Evolutionary conservation across 2,329 filamentous ascomycete genomes (phyloP).

Genomic region (Tolypocladium nubicola): DNA sequence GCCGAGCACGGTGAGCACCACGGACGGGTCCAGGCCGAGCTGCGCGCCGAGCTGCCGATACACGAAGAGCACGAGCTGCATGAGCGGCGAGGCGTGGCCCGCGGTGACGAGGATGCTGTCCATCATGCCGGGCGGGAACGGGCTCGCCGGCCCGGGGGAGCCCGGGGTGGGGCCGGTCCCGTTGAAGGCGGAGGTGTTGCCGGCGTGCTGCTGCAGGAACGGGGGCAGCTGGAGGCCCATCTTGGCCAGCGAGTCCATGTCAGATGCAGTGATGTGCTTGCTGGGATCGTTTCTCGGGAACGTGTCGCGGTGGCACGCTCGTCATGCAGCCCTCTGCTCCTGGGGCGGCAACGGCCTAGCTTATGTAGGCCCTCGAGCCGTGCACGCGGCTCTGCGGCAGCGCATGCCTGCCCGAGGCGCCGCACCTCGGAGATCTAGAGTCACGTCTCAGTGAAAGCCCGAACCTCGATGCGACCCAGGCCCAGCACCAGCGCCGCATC

Average conservation of each 20-base stretch:
- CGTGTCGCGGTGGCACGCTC: background rate
- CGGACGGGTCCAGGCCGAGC: conserved; percentile 38
- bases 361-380: background rate
- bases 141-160: background rate
- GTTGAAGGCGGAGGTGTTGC: conserved; percentile 11
- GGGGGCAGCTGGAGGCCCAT: conserved; percentile 15
- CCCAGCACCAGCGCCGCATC: background rate
- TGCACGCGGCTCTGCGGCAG: background rate
- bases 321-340: background rate
- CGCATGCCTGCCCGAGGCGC: background rate
- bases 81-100: conserved; percentile 29
- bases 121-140: conserved; percentile 21
- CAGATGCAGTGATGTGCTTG: background rate
- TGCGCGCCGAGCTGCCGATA: conserved; percentile 32
- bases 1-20: conserved; percentile 33
- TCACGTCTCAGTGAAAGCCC: background rate
- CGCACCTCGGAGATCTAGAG: background rate
- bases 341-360: background rate
- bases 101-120: conserved; percentile 35
- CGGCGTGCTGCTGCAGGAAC: conserved; percentile 12
- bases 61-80: conserved; percentile 31
- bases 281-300: background rate
- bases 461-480: background rate
- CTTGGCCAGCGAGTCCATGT: conserved; percentile 15
- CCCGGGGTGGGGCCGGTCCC: conserved; percentile 2